Conservation (phyloP, 2,329 filamentous ascomycete genomes). For the Epichloe gansuensis region DNA sequence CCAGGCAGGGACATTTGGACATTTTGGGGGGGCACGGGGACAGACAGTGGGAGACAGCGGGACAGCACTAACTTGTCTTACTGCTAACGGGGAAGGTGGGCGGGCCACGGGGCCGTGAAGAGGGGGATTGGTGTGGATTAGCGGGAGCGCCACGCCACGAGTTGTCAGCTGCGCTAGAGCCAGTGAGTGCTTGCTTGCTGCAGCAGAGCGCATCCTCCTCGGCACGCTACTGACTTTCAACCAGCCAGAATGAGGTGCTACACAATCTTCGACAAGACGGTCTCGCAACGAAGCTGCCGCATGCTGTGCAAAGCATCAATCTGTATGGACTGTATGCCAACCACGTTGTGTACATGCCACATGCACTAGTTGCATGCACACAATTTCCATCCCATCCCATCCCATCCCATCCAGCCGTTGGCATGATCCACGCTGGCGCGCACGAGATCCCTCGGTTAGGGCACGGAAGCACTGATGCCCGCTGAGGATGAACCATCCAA, state of each 20-base stretch:
- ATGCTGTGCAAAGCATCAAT: not conserved
- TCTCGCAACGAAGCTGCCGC: not conserved
- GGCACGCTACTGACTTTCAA: not conserved
- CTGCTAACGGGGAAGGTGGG: not conserved
- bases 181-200: not conserved
- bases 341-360: slow-evolving; percentile 1
- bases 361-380: not conserved
- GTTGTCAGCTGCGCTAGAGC: slow-evolving; percentile 2
- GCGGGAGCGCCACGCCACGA: slow-evolving; percentile 7
- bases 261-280: too few species aligned
- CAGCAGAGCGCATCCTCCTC: not conserved
- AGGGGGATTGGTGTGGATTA: not conserved
- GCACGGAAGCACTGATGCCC: too few species aligned
- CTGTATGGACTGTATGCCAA: not conserved
- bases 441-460: not conserved
- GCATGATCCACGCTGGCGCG: not conserved
- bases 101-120: not conserved
- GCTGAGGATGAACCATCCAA: not conserved
- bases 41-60: too few species aligned
- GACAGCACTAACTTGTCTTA: not conserved
- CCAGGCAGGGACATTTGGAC: not conserved
- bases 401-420: not conserved
- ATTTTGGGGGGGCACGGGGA: too few species aligned
- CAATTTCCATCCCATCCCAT: not conserved
- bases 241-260: too few species aligned